Percentiles rank a stretch among this genome's conserved stretches.
These are phyloP conservation scores for Lavandula angustifolia DNA, from an alignment of 257 asterid species.

Conservation along the genomic window DNA sequence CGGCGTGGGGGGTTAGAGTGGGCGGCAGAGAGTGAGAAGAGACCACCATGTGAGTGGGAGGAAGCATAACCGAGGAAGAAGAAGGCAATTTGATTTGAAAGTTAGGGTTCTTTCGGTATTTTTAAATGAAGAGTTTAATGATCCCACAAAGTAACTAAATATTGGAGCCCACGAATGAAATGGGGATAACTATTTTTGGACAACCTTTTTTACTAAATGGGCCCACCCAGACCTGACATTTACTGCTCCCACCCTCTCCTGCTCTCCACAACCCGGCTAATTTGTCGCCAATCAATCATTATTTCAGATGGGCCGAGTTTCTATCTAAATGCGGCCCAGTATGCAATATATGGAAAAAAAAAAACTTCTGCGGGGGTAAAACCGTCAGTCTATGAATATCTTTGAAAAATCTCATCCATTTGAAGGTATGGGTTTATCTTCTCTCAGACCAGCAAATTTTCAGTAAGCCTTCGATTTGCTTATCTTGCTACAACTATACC, in stretches of 20 bases:
- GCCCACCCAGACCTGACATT: too few species aligned
- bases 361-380: too few species aligned
- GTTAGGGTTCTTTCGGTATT: slow-evolving; percentile 39
- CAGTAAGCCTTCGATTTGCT: slow-evolving; percentile 24
- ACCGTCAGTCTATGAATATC: slow-evolving; percentile 22
- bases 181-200: too few species aligned
- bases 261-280: too few species aligned
- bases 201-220: neutral
- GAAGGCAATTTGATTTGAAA: slow-evolving; percentile 33
- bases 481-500: neutral
- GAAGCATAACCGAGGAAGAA: slow-evolving; percentile 39
- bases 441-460: slow-evolving; percentile 22
- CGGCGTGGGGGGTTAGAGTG: slow-evolving; percentile 4
- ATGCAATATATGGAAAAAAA: neutral
- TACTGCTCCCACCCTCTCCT: too few species aligned
- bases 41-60: slow-evolving; percentile 6
- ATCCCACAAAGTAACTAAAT: slow-evolving; percentile 28
- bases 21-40: slow-evolving; percentile 9
- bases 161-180: neutral
- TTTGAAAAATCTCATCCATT: slow-evolving; percentile 48
- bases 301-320: slow-evolving; percentile 1
- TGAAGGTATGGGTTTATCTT: slow-evolving; percentile 40
- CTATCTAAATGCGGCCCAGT: neutral
- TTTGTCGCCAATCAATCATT: neutral
- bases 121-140: slow-evolving; percentile 22